Evolutionary conservation across 768 basidiomycete species (phyloP).

Genomic region (Leucocoprinus sp.): DNA sequence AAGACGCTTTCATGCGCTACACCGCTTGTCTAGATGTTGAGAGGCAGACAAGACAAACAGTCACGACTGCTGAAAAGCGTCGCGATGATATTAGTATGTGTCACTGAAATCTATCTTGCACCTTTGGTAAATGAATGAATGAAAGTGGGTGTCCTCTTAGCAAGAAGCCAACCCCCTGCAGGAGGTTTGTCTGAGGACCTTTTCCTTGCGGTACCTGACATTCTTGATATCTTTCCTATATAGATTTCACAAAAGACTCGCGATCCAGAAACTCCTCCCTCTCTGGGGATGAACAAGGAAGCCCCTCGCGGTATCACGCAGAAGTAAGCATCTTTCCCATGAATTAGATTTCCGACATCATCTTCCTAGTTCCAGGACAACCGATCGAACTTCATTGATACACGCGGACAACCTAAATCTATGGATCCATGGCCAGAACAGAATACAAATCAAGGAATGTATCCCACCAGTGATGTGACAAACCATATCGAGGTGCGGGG

Average conservation of each 20-base stretch:
- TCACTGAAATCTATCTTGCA: too few relatives aligned
- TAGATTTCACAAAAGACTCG: slow-evolving; percentile 22
- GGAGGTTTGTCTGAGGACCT: slow-evolving; percentile 15
- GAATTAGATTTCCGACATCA: slow-evolving; percentile 7
- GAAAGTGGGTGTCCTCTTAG: slow-evolving; percentile 38
- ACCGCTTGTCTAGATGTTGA: slow-evolving; percentile 63
- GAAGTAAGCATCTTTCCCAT: slow-evolving; percentile 23
- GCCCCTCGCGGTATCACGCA: slow-evolving; percentile 36
- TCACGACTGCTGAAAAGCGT: slow-evolving; percentile 56
- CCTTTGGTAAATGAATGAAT: too few relatives aligned
- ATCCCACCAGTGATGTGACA: slow-evolving; percentile 29
- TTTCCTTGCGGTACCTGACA: slow-evolving; percentile 13
- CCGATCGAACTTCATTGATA: slow-evolving; percentile 24
- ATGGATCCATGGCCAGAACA: slow-evolving; percentile 39
- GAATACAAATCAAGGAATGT: slow-evolving; percentile 32
- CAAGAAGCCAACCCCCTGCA: slow-evolving; percentile 34
- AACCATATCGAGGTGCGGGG: slow-evolving; percentile 37
- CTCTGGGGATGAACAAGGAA: slow-evolving; percentile 39
- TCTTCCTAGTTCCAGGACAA: slow-evolving; percentile 25
- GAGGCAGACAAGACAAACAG: slow-evolving; percentile 55
- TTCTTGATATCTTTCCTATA: slow-evolving; percentile 5
- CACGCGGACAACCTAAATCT: slow-evolving; percentile 32
- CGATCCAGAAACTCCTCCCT: slow-evolving; percentile 47
- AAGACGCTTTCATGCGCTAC: slow-evolving; percentile 64
- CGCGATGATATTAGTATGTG: slow-evolving; percentile 55